These are phyloP conservation scores for Malus hybrid DNA, from an alignment of 331 rosid genomes.

Conservation along the genomic window DNA sequence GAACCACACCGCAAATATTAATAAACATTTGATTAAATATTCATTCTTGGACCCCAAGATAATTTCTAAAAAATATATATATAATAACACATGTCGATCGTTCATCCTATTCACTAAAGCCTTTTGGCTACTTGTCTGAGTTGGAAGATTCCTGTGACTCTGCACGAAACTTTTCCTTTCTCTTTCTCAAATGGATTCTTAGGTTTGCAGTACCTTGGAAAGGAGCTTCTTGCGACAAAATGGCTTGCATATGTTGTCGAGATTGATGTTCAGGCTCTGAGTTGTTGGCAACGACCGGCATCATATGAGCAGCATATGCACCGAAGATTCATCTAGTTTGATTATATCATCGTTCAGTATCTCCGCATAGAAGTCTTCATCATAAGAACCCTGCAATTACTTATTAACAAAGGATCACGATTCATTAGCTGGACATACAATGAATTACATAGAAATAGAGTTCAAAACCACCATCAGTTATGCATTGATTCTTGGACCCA, in stretches of 20 bases:
- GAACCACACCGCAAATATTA: too few relatives aligned
- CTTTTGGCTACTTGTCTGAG: constrained; percentile 23
- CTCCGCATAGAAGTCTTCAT: constrained; percentile 69
- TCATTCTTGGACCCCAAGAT: too few relatives aligned
- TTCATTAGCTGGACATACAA: not conserved
- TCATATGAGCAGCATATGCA: not conserved
- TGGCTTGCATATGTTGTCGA: constrained; percentile 14
- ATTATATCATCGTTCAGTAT: constrained; percentile 75
- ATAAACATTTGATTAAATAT: too few relatives aligned
- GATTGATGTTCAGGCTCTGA: constrained; percentile 16
- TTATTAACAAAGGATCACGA: not conserved
- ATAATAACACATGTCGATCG: not conserved
- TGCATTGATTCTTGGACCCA: not conserved
- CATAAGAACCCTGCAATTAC: constrained; percentile 38
- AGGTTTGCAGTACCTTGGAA: constrained; percentile 70
- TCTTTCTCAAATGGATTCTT: constrained; percentile 42
- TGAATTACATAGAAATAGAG: not conserved
- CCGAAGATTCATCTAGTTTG: constrained; percentile 48
- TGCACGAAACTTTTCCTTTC: not conserved
- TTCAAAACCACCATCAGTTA: not conserved
- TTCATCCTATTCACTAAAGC: not conserved
- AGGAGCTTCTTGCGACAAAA: not conserved
- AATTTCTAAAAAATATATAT: not conserved
- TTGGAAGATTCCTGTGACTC: not conserved
- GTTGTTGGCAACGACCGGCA: not conserved